Evolutionary conservation across 2,329 filamentous ascomycete species (phyloP).

Genomic region (Clathrospora elynae): DNA sequence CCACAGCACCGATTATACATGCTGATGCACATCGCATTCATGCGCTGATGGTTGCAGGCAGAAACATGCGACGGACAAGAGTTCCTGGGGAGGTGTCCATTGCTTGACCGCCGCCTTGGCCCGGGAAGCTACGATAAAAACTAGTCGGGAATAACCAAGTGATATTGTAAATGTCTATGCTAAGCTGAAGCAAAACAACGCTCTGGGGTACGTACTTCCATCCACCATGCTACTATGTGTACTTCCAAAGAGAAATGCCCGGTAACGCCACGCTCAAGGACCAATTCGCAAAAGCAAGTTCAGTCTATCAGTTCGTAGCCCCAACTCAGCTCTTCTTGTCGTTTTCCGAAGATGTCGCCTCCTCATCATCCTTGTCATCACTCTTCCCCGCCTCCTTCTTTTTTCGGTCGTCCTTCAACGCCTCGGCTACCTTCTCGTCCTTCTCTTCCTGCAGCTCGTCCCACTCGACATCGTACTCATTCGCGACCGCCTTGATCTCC

Average conservation of each 20-base stretch:
- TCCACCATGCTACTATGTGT: slow-evolving; percentile 2
- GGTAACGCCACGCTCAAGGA: slow-evolving; percentile 14
- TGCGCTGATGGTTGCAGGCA: neutral
- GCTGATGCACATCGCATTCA: slow-evolving; percentile 5
- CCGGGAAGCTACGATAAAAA: neutral
- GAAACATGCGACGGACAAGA: slow-evolving; percentile 1
- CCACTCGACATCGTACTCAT: slow-evolving; percentile 91
- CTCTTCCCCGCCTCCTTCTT: slow-evolving; percentile 45
- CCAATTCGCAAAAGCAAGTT: slow-evolving; percentile 1
- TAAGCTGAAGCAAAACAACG: neutral
- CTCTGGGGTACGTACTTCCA: slow-evolving; percentile 2
- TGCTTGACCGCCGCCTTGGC: slow-evolving; percentile 2
- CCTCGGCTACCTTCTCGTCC: slow-evolving; percentile 62
- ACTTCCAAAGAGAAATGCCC: slow-evolving; percentile 1
- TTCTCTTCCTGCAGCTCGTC: slow-evolving; percentile 76
- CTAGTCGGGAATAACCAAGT: neutral
- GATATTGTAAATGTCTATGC: neutral
- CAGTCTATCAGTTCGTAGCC: no score
- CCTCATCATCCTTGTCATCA: slow-evolving; percentile 41
- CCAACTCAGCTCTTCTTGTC: slow-evolving; percentile 5
- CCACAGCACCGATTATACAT: slow-evolving; percentile 3
- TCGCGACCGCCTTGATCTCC: slow-evolving; percentile 80
- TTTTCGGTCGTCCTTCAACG: slow-evolving; percentile 56
- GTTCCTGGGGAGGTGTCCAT: no score
- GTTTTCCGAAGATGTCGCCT: slow-evolving; percentile 11